Conservation (phyloP, 139 green algal genomes). For the Auxenochlorella pyrenoidosa region DNA sequence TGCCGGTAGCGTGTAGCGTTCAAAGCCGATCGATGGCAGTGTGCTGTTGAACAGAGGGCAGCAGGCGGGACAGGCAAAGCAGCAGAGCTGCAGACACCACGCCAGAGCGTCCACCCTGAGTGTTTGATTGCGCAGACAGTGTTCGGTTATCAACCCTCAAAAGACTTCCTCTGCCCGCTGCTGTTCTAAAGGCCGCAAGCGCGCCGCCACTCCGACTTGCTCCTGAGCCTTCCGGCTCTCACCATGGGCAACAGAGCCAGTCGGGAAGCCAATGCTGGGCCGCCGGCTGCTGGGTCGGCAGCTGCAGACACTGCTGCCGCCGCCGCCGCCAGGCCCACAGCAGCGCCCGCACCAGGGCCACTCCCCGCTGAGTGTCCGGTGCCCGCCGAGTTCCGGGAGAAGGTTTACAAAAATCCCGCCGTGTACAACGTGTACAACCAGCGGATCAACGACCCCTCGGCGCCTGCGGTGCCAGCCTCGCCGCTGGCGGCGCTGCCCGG, state of each 20-base stretch:
- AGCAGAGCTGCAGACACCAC: no score
- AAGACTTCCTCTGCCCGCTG: no score
- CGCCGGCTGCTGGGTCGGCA: not conserved
- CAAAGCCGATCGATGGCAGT: no score
- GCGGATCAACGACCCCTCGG: slow-evolving; percentile 67
- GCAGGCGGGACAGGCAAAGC: no score
- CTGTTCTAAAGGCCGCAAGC: no score
- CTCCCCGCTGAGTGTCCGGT: slow-evolving; percentile 45
- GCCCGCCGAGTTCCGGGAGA: slow-evolving; percentile 29
- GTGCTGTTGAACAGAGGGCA: no score
- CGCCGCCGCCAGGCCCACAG: not conserved
- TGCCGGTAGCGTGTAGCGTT: no score
- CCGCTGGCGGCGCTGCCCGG: slow-evolving; percentile 44
- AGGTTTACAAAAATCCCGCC: slow-evolving; percentile 43
- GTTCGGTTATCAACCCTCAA: no score
- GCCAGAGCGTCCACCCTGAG: no score
- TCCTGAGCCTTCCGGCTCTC: no score
- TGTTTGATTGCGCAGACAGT: no score
- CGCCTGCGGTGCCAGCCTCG: not conserved
- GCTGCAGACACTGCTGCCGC: not conserved
- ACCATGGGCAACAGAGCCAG: slow-evolving; percentile 35
- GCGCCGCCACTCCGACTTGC: no score
- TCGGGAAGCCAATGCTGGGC: slow-evolving; percentile 1
- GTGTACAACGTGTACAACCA: slow-evolving; percentile 96
- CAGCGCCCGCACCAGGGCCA: not conserved